A percentile compares a stretch with the other conserved stretches of the same genome.
phyloP scores from a whole-genome alignment of 441 rosid species.

The Pelargonium myrrhifolium region DNA sequence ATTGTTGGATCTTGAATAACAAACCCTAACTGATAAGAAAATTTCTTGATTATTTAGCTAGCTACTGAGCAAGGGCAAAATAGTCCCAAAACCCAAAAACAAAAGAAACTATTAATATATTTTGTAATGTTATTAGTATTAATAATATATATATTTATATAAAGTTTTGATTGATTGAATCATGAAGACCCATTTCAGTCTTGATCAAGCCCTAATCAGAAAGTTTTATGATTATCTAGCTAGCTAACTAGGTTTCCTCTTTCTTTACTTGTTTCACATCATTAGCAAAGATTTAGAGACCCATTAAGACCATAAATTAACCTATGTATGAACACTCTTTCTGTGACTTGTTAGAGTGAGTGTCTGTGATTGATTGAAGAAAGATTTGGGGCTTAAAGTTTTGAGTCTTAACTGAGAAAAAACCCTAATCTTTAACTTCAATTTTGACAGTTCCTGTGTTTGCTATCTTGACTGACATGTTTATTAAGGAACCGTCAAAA shows the following conservation, averaged over 20 bases:
- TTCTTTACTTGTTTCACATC: too few species aligned
- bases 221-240: not conserved
- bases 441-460: conserved; percentile 6
- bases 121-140: too few species aligned
- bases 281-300: too few species aligned
- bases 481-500: conserved; percentile 21
- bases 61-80: conserved; percentile 14
- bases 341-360: too few species aligned
- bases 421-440: conserved; percentile 29
- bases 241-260: too few species aligned
- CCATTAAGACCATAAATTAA: too few species aligned
- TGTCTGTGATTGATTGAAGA: too few species aligned
- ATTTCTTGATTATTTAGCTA: conserved; percentile 18
- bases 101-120: not conserved
- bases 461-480: conserved; percentile 15
- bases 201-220: not conserved
- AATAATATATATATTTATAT: not conserved
- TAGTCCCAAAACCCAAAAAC: conserved; percentile 6
- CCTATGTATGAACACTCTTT: too few species aligned
- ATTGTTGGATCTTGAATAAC: too few species aligned
- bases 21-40: too few species aligned
- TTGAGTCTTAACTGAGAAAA: not conserved
- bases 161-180: conserved; percentile 2
- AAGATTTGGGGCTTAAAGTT: not conserved
- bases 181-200: conserved; percentile 11